phyloP scores from a whole-genome alignment of 139 green algal genomes.

The Coelastrella sp. region DNA sequence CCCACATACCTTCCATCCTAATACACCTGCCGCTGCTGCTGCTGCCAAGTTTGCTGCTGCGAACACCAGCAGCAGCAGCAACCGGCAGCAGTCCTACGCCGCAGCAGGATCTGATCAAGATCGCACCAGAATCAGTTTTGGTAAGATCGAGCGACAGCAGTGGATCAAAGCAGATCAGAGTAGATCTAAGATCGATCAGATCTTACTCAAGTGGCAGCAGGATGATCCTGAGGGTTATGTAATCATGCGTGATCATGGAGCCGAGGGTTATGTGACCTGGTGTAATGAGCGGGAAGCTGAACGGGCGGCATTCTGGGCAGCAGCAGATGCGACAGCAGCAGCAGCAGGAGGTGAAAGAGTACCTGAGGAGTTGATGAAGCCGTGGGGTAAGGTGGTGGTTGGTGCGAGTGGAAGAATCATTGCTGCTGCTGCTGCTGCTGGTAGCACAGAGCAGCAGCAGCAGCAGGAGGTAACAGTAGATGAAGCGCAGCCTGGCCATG shows the following conservation, averaged over 20 bases:
- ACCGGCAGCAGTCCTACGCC: neutral
- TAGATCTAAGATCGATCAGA: neutral
- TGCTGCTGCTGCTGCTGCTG: neutral
- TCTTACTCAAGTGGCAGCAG: neutral
- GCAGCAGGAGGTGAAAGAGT: neutral
- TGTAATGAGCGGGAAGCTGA: neutral
- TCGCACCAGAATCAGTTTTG: neutral
- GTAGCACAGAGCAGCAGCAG: neutral
- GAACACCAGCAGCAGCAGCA: neutral
- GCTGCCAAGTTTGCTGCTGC: neutral
- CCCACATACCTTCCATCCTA: neutral
- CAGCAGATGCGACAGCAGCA: conserved; percentile 8
- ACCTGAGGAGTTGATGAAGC: neutral
- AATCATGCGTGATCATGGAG: neutral
- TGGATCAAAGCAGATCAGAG: neutral
- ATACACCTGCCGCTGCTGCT: conserved; percentile 2
- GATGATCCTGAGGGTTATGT: conserved; percentile 6
- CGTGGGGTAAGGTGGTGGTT: neutral
- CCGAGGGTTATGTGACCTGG: neutral
- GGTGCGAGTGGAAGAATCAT: neutral
- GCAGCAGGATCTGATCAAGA: conserved; percentile 15
- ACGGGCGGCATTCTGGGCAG: conserved; percentile 2
- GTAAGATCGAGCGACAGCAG: neutral
- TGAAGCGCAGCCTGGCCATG: too few species aligned
- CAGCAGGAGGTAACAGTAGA: too few species aligned